Base-by-base conservation (phyloP, 176 grass and related monocot species). In the Triticum dicoccoides region DNA sequence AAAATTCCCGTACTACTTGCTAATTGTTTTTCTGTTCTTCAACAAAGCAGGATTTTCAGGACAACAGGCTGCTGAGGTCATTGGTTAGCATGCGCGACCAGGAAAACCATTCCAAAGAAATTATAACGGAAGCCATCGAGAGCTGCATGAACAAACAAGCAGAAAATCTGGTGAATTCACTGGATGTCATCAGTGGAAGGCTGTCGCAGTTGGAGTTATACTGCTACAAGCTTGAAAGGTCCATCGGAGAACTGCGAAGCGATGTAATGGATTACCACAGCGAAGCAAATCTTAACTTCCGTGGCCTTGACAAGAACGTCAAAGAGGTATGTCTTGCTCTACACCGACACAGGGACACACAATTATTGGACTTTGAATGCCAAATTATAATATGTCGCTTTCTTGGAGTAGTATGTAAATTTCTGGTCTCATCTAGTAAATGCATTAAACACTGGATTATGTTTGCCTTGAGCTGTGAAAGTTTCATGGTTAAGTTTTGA, bases 91-190 rank as follows among this genome's bases (percentile, higher is more conserved):
- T 94, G 59, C 95, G 91, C 24, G 94, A 94, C 8, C 88, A 94
- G 86, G 94, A 96, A 56, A 93, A 80, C 29, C 45, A 72, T 79
- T 93, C 88, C 37, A 96, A 89, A 61, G 85, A 96, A 68, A 54
- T 92, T 0, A 66, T 96, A 15, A 92, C 88, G 24, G 88, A 82
- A 39, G 89, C 78, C 68, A 90, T 99, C 44, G 94, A 99, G 77
- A 92, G 73, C n/a, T 99, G 94, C 85, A 99, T 99, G 94, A 96
- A 99, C 73, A 99, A 99, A 77, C 93, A 99, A 65, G 97, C 97
- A 52, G 94, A 99, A 27, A 96, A 87, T 20, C 54, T 99, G 82
- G 88, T 99, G 84, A 78, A 88, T 8, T 94, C 90, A 11, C 90
- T 99, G 65, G 94, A 99, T 39, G 97, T 93, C 78, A 94, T 99